phyloP scores from a whole-genome alignment of 1,284 basidiomycete species.

The Cryptococcus amylolentus region DNA sequence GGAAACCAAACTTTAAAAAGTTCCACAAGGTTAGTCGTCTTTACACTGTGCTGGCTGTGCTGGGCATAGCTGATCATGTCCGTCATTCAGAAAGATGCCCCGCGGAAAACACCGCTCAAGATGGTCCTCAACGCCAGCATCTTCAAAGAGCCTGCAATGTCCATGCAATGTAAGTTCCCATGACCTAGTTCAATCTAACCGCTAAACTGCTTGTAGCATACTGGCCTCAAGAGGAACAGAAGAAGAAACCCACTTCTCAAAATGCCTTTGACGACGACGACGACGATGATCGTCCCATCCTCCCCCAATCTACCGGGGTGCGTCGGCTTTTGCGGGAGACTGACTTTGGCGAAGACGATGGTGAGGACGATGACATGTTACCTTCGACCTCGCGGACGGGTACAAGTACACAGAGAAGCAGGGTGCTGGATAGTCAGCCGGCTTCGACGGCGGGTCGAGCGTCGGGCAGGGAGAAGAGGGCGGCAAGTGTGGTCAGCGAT shows the following conservation, averaged over 20 bases:
- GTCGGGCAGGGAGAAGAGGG: slow-evolving; percentile 20
- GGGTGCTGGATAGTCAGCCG: slow-evolving; percentile 5
- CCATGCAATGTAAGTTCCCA: slow-evolving; percentile 30
- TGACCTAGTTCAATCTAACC: not conserved
- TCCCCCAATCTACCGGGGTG: not conserved
- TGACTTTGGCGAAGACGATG: not conserved
- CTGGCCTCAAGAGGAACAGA: slow-evolving; percentile 29
- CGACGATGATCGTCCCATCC: slow-evolving; percentile 7
- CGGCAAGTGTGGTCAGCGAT: slow-evolving; percentile 27
- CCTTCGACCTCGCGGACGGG: slow-evolving; percentile 5
- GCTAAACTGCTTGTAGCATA: slow-evolving; percentile 28
- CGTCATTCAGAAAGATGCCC: slow-evolving; percentile 37
- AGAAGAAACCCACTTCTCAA: slow-evolving; percentile 19
- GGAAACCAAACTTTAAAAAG: slow-evolving; percentile 75
- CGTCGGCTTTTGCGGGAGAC: no score
- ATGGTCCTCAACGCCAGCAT: slow-evolving; percentile 33
- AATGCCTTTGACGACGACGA: slow-evolving; percentile 24
- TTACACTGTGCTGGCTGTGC: not conserved
- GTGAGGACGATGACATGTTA: not conserved
- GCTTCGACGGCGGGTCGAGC: slow-evolving; percentile 1
- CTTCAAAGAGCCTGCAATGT: slow-evolving; percentile 39
- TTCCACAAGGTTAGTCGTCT: slow-evolving; percentile 67
- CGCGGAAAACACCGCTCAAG: slow-evolving; percentile 30
- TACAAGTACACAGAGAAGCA: not conserved
- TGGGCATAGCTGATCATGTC: not conserved